Evolutionary conservation across 2,329 filamentous ascomycete genomes (phyloP), one percentile per base, ranked within the genome.

Genomic region (Penicillium sp.): DNA sequence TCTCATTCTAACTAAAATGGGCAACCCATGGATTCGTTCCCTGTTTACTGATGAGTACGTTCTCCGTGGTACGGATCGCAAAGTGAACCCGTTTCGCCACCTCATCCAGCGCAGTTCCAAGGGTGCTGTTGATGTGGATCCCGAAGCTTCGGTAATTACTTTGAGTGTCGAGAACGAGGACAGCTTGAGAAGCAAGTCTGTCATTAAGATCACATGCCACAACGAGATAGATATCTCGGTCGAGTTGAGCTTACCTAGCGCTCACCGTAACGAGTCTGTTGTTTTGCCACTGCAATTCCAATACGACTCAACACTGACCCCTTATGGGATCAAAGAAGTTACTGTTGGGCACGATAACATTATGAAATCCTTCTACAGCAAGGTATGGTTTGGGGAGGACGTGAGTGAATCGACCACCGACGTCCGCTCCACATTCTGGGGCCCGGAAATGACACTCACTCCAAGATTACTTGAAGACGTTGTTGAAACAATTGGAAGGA

Each of bases 361-460:
- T 62, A 97, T 99, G 80, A 99, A 99, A 81, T 90, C 96, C 74
- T 99, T 99, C 74, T 99, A 99, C 81, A 97, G 96, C 86, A 87
- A 87, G 65, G 87, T 95, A 63, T 99, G 94, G 94, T 99, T 99
- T 66, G 94, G 91, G 42, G 20, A 38, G 30, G 47, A 49, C 6
- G 30, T 38, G 5, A 49, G 18, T 38, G 20, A 30, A 33, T 49
- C 30, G 33, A 49, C 30, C 18, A 26, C 30, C 5, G 30, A 49
- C n/a, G 9, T 38, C 30, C 47, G 30, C 20, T 49, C 47, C 7
- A 49, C 47, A 38, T 38, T 49, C 30, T 40, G 20, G 47, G 47
- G 47, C 14, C 47, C 47, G 2, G 47, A 49, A 33, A 38, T 49
- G 30, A 40, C 30, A n/a, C 47, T 49, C n/a, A 49, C 47, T 12